A percentile compares a stretch with the other conserved stretches of the same genome.
Conservation (phyloP, 345 rosid genomes). For the Lepidium didymum region DNA sequence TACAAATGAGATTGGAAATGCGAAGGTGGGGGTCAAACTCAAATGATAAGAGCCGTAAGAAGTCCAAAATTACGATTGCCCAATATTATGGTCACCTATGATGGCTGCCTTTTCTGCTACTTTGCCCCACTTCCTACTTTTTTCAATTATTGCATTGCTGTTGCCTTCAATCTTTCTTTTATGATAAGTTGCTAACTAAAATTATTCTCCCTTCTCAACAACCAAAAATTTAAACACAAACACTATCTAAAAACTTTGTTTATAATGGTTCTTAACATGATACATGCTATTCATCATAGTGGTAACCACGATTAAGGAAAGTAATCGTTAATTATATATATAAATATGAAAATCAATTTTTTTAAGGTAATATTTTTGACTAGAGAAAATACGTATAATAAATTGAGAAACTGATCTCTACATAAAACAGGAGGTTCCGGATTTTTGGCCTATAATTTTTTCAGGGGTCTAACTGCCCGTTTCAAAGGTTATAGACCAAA, state of each 20-base stretch:
- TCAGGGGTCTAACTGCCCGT: too few species aligned
- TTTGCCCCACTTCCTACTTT: slow-evolving; percentile 20
- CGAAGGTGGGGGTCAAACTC: too few species aligned
- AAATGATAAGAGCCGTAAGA: too few species aligned
- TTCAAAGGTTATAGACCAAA: not conserved
- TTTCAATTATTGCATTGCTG: slow-evolving; percentile 1
- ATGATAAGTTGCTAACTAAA: not conserved
- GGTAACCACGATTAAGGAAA: too few species aligned
- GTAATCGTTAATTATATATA: too few species aligned
- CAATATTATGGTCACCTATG: slow-evolving; percentile 22
- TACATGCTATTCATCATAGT: too few species aligned
- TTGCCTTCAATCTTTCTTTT: not conserved
- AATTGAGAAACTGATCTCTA: not conserved
- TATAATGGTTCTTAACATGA: not conserved
- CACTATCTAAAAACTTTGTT: not conserved
- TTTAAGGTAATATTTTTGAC: not conserved
- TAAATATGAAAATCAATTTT: not conserved
- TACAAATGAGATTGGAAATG: too few species aligned
- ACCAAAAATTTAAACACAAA: not conserved
- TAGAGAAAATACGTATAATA: not conserved
- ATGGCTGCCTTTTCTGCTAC: slow-evolving; percentile 28
- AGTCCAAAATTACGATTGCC: not conserved
- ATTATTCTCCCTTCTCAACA: not conserved
- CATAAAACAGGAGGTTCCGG: not conserved
- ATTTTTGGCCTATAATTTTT: too few species aligned